Base-by-base conservation (phyloP, 2,329 filamentous ascomycete species). In the Aspergillus melleus region DNA sequence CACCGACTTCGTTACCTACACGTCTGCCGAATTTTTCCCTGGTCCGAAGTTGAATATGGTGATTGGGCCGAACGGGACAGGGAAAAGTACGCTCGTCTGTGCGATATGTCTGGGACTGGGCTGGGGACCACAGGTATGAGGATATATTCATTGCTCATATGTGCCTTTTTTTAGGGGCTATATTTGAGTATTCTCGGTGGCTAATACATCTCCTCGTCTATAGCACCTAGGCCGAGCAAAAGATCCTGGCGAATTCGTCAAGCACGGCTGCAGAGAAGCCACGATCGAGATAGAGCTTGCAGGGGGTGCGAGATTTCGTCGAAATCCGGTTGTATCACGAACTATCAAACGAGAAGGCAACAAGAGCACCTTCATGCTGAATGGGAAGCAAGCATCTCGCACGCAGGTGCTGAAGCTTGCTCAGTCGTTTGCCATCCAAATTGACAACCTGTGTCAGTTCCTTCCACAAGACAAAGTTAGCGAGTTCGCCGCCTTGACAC, bases 381-480 rank as follows among this genome's bases (percentile, higher is more conserved):
- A 97, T 72, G 88, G 88, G 46, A 85, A 82, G 63, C 83, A 81
- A 5, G 82, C 82, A 10, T 75, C 74, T 1, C 85, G 87, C 63
- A 89, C 88, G 68, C 81, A 81, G 3, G 83, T 98, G 6, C 82
- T 89, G 67, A 77, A 82, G 10, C 79, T 96, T 52, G 90, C 89
- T 61, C 84, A 81, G 60, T 83, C 82, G 10, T 87, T 96, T 69
- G 89, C 89, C 52, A 98, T 99, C 54, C 95, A 99, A 75, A 91
- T 98, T 64, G 95, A 99, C 79, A 99, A 99, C 68, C 83, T 99
- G 2, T 99, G 95, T 74, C 95, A 99, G 73, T 99, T 99, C 69
- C 80, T 99, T 49, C 95, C 95, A 0, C 95, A 99, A 75, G 95
- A 99, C 73, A 90, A 93, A 66, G 95, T 99, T 1, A 91, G 92